Percentiles rank a stretch among this genome's conserved stretches.
Evolutionary conservation across 2,329 filamentous ascomycete genomes (phyloP).

Genomic region (Hypoxylon sp.): DNA sequence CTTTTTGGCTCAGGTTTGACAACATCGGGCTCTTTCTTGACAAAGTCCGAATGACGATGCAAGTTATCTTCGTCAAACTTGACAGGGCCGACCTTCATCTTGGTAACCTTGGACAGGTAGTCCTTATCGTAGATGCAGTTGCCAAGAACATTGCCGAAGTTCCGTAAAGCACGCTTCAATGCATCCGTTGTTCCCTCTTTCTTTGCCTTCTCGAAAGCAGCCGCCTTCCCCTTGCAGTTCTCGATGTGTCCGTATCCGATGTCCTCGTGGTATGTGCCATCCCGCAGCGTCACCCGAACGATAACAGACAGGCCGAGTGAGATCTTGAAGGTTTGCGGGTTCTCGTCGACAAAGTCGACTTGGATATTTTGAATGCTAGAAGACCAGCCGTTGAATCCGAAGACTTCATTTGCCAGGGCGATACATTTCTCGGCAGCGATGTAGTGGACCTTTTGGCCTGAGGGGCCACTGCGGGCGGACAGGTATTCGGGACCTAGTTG

Average conservation of each 20-base stretch:
- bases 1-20: slow-evolving; percentile 47
- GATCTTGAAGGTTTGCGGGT: slow-evolving; percentile 80
- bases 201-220: slow-evolving; percentile 98
- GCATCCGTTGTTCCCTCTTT: slow-evolving; percentile 98
- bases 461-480: slow-evolving; percentile 84
- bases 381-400: slow-evolving; percentile 74
- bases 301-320: slow-evolving; percentile 90
- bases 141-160: slow-evolving; percentile 96
- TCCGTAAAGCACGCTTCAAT: slow-evolving; percentile 88
- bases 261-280: slow-evolving; percentile 98
- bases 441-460: slow-evolving; percentile 90
- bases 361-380: slow-evolving; percentile 95
- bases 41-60: slow-evolving; percentile 83
- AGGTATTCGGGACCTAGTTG: slow-evolving; percentile 97
- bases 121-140: slow-evolving; percentile 99
- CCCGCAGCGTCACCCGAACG: slow-evolving; percentile 87
- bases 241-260: slow-evolving; percentile 97
- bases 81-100: slow-evolving; percentile 82
- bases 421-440: slow-evolving; percentile 97
- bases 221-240: slow-evolving; percentile 94
- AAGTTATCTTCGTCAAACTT: slow-evolving; percentile 85
- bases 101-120: slow-evolving; percentile 90
- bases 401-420: slow-evolving; percentile 63
- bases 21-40: slow-evolving; percentile 66
- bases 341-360: slow-evolving; percentile 95